Conservation (phyloP, 2,329 filamentous ascomycete genomes). For the Colletotrichum musae region DNA sequence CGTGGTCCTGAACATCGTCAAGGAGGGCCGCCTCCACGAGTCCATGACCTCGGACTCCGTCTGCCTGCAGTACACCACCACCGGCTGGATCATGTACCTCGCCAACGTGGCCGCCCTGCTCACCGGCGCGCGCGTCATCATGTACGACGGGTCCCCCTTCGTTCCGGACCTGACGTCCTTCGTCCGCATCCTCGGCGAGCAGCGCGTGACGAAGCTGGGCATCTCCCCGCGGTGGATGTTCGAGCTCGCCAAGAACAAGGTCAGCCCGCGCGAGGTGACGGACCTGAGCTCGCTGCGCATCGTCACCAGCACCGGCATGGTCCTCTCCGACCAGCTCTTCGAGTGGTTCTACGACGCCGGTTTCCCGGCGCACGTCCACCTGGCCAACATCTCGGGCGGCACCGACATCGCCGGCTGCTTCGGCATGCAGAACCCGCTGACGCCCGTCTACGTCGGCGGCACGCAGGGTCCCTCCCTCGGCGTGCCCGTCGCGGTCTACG, state of each 20-base stretch:
- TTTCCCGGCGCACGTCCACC: slow-evolving; percentile 77
- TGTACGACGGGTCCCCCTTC: slow-evolving; percentile 91
- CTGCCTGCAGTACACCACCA: slow-evolving; percentile 73
- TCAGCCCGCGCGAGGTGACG: slow-evolving; percentile 73
- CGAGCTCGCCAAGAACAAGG: slow-evolving; percentile 76
- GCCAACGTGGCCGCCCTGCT: slow-evolving; percentile 71
- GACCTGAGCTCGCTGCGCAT: slow-evolving; percentile 73
- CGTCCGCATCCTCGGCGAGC: slow-evolving; percentile 72
- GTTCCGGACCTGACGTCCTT: slow-evolving; percentile 76
- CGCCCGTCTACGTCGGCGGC: slow-evolving; percentile 74
- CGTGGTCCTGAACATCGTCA: slow-evolving; percentile 65
- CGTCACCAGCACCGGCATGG: slow-evolving; percentile 86
- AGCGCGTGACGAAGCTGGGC: slow-evolving; percentile 80
- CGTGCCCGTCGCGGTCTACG: slow-evolving; percentile 70
- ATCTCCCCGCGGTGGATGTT: slow-evolving; percentile 83
- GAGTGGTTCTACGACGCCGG: slow-evolving; percentile 83
- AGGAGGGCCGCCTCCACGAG: slow-evolving; percentile 73
- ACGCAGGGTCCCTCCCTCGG: slow-evolving; percentile 66
- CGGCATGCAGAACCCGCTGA: slow-evolving; percentile 76
- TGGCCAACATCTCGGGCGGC: slow-evolving; percentile 82
- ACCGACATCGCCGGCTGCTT: slow-evolving; percentile 81
- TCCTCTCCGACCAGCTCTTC: slow-evolving; percentile 81
- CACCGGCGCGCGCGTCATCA: slow-evolving; percentile 71
- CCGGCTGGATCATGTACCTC: slow-evolving; percentile 93
- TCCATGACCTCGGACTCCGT: slow-evolving; percentile 57